A percentile compares a stretch with the other conserved stretches of the same genome.
Conservation (phyloP, 2,329 filamentous ascomycete genomes). For the Gliomastix tumulicola region DNA sequence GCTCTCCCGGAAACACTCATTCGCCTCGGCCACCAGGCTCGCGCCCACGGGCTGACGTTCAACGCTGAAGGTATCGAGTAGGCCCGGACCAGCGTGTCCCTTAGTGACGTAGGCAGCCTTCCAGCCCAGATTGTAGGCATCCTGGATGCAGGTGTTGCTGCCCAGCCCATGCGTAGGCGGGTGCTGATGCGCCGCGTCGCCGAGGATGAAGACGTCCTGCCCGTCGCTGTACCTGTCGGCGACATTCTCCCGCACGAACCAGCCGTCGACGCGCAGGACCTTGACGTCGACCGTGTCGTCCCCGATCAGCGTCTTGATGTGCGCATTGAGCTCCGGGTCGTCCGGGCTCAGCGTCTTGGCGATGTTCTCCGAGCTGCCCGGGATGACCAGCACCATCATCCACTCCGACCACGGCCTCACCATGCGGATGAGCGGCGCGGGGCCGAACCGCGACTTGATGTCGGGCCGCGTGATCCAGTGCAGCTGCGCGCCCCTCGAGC, state of each 20-base stretch:
- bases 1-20: not conserved
- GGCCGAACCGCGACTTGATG: slow-evolving; percentile 39
- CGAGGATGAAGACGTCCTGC: slow-evolving; percentile 18
- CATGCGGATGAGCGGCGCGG: slow-evolving; percentile 46
- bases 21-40: not conserved
- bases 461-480: slow-evolving; percentile 55
- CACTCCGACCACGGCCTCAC: slow-evolving; percentile 58
- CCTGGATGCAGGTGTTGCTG: slow-evolving; percentile 52
- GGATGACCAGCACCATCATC: slow-evolving; percentile 48
- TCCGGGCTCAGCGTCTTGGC: slow-evolving; percentile 24
- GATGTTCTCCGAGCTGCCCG: slow-evolving; percentile 9
- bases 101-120: slow-evolving; percentile 37
- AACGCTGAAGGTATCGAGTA: not conserved
- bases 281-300: slow-evolving; percentile 3
- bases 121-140: slow-evolving; percentile 50
- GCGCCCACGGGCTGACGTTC: not conserved
- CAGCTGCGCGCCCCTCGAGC: slow-evolving; percentile 46
- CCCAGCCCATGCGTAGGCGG: slow-evolving; percentile 51
- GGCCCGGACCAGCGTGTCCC: slow-evolving; percentile 2
- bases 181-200: slow-evolving; percentile 52
- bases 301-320: not conserved
- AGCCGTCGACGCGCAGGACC: slow-evolving; percentile 25
- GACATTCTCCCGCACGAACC: slow-evolving; percentile 55
- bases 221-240: slow-evolving; percentile 37
- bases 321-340: slow-evolving; percentile 33